A percentile compares a stretch with the other conserved stretches of the same genome.
Conservation (phyloP, 352 stramenopile species). For the Pythium periplocum region DNA sequence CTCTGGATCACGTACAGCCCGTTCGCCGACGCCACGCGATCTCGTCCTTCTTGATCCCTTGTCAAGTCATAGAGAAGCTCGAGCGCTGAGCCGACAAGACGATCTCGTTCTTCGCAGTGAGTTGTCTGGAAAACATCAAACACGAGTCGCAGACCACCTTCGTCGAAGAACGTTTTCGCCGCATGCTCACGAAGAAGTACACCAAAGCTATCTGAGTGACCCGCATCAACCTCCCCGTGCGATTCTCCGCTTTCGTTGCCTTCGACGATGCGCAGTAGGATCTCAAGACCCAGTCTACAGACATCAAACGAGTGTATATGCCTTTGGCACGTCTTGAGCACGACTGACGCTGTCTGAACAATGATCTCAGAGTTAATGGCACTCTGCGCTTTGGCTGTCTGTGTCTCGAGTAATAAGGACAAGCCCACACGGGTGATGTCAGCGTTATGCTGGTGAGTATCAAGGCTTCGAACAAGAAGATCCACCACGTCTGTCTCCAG, state of each 20-base stretch:
- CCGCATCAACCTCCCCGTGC: neutral
- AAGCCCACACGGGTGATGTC: too few relatives aligned
- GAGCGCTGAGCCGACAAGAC: constrained; percentile 21
- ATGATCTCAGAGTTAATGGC: too few relatives aligned
- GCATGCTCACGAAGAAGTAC: too few relatives aligned
- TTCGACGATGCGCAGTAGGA: constrained; percentile 9
- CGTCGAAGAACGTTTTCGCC: constrained; percentile 2
- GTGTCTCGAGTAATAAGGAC: too few relatives aligned
- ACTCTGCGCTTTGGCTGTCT: too few relatives aligned
- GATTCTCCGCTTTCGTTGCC: constrained; percentile 1
- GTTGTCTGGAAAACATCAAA: constrained; percentile 14
- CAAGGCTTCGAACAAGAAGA: too few relatives aligned
- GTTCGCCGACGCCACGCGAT: constrained; percentile 21
- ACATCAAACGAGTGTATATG: constrained; percentile 3
- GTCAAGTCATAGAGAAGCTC: constrained; percentile 31
- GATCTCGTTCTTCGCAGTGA: neutral
- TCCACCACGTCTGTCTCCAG: too few relatives aligned
- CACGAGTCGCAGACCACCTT: constrained; percentile 7
- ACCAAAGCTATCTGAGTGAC: too few relatives aligned
- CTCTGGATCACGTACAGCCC: constrained; percentile 28
- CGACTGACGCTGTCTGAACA: too few relatives aligned
- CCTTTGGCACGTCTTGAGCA: neutral
- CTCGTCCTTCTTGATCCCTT: constrained; percentile 19
- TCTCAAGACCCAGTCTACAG: constrained; percentile 6
- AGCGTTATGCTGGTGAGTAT: too few relatives aligned